Evolutionary conservation across 2,329 filamentous ascomycete species (phyloP), one percentile per base, ranked within the genome.

Genomic region (Salinomyces thailandicus): DNA sequence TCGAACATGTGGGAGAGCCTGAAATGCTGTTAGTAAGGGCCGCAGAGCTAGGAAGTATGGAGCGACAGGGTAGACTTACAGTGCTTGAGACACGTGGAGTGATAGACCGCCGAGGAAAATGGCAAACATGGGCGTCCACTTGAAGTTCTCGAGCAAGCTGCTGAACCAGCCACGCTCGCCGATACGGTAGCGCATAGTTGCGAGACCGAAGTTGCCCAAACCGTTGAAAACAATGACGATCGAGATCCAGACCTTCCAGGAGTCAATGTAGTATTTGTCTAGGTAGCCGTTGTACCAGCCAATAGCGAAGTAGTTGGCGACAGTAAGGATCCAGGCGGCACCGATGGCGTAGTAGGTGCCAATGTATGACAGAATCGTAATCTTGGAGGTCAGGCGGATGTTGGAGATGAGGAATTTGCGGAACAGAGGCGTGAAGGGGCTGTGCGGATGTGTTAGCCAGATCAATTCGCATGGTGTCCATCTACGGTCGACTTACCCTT

Each of bases 41-140:
- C 17, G 19, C 5, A 5, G 5, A n/a, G 6, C 6, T 24, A 12
- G 19, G 32, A 22, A 6, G 19, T 19, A 13, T 12, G 22, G 22
- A 7, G n/a, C n/a, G n/a, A n/a, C n/a, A n/a, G n/a, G n/a, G n/a
- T 5, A 14, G 12, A 35, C 35, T 31, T 37, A 37, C 20, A 93
- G 67, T 1, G 85, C 85, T 57, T 87, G 80, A 18, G 76, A 83
- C 33, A 93, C 74, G 62, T 93, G 84, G 22, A 93, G 71, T 1
- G 78, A 83, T 33, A 91, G 69, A 26, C 85, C 85, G 35, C 85
- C 85, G 13, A 93, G 69, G 69, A 91, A 93, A 57, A 91, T 79
- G 43, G 79, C 79, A 32, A 89, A 67, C 61, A 79, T 67, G 2
- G 71, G 70, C 13, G 74, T 67, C 75, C 75, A 79, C 48, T 74